phyloP scores from a whole-genome alignment of 441 rosid species.

The Daphne laureola region DNA sequence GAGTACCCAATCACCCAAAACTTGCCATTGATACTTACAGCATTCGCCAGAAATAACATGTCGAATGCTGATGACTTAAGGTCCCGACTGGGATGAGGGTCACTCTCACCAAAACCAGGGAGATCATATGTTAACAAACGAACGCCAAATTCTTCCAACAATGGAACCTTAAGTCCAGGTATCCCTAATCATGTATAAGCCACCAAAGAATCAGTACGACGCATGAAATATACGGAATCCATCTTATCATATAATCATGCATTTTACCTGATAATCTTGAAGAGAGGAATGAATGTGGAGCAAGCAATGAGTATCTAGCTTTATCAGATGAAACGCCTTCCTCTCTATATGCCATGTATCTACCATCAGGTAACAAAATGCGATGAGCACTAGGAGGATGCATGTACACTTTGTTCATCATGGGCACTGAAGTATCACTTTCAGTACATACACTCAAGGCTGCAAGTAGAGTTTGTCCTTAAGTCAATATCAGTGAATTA shows the following conservation, averaged over 20 bases:
- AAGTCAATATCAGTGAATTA: constrained; percentile 5
- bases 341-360: constrained; percentile 40
- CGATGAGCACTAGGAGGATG: constrained; percentile 42
- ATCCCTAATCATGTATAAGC: constrained; percentile 25
- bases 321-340: constrained; percentile 33
- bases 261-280: constrained; percentile 40
- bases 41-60: constrained; percentile 45
- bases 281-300: constrained; percentile 43
- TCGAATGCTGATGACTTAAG: constrained; percentile 64
- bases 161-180: constrained; percentile 50
- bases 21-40: constrained; percentile 38
- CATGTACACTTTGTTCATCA: constrained; percentile 23
- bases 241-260: neutral
- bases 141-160: constrained; percentile 59
- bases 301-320: constrained; percentile 35
- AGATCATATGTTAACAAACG: constrained; percentile 63
- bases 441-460: constrained; percentile 22
- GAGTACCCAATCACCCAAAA: constrained; percentile 72
- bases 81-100: constrained; percentile 48
- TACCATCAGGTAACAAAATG: constrained; percentile 43
- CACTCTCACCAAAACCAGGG: constrained; percentile 89
- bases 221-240: constrained; percentile 3
- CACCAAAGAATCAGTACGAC: neutral
- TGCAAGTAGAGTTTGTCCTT: constrained; percentile 18
- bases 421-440: constrained; percentile 11